Percentiles rank a stretch among this genome's conserved stretches.
These are phyloP conservation scores for Populus alba DNA, from an alignment of 345 rosid genomes.

Conservation along the genomic window DNA sequence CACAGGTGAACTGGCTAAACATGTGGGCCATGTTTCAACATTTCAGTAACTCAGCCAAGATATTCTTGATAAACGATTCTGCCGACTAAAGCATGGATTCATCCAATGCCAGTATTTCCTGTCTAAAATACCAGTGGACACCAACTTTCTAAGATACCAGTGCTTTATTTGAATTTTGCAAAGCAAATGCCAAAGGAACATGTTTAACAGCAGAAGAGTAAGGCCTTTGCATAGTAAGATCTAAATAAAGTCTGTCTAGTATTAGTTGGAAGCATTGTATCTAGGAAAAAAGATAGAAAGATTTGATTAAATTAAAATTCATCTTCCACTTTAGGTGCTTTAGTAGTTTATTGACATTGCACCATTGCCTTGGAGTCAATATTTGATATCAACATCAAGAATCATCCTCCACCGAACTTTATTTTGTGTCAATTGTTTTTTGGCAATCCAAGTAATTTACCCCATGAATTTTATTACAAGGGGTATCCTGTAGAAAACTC, in stretches of 20 bases:
- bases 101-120: not conserved
- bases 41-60: conserved; percentile 51
- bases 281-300: not conserved
- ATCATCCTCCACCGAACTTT: too few species aligned
- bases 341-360: not conserved
- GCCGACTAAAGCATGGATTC: conserved; percentile 7
- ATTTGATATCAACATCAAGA: too few species aligned
- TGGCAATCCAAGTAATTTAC: not conserved
- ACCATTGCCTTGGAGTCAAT: not conserved
- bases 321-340: not conserved
- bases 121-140: not conserved
- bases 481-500: not conserved
- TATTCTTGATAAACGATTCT: conserved; percentile 45
- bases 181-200: not conserved
- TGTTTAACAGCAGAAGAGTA: not conserved
- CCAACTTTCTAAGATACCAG: not conserved
- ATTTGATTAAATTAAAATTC: not conserved
- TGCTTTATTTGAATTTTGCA: too few species aligned
- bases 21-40: conserved; percentile 45
- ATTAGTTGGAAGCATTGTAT: not conserved
- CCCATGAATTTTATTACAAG: not conserved
- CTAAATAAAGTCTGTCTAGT: not conserved
- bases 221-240: not conserved
- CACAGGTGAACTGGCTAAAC: conserved; percentile 57
- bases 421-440: too few species aligned